phyloP scores from a whole-genome alignment of 2,329 filamentous ascomycete species.

The Aspergillus novofumigatus region DNA sequence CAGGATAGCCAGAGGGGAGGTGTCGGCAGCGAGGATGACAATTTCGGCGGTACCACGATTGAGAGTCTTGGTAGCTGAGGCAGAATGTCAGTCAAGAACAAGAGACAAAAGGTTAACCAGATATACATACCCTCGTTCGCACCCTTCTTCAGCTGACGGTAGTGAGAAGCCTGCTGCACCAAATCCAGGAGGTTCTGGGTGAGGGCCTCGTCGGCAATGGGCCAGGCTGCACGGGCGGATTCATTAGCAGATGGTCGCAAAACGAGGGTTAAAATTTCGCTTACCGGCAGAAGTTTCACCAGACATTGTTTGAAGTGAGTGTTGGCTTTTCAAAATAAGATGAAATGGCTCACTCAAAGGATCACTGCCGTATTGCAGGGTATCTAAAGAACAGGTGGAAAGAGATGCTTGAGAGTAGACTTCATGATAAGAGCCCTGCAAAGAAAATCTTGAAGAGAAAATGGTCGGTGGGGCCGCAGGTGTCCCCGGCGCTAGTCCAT shows the following conservation, averaged over 20 bases:
- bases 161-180: slow-evolving; percentile 63
- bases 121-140: slow-evolving; percentile 63
- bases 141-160: slow-evolving; percentile 78
- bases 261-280: background rate
- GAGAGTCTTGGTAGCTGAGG: slow-evolving; percentile 70
- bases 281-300: slow-evolving; percentile 29
- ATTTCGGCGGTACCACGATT: slow-evolving; percentile 89
- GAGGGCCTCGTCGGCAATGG: slow-evolving; percentile 67
- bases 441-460: slow-evolving; percentile 7
- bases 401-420: slow-evolving; percentile 2
- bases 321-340: slow-evolving; percentile 17
- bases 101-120: background rate
- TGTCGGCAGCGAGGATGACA: slow-evolving; percentile 85
- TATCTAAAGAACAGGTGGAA: slow-evolving; percentile 2
- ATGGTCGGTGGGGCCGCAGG: background rate
- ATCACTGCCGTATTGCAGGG: slow-evolving; percentile 30
- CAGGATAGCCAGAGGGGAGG: slow-evolving; percentile 78
- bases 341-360: slow-evolving; percentile 36
- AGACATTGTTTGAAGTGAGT: slow-evolving; percentile 24
- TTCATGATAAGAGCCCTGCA: slow-evolving; percentile 5
- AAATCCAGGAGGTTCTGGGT: slow-evolving; percentile 80
- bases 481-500: background rate
- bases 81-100: slow-evolving; percentile 2
- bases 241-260: slow-evolving; percentile 6
- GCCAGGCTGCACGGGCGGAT: slow-evolving; percentile 53